phyloP scores from a whole-genome alignment of 2,329 filamentous ascomycete species.

The Elsinoe batatas region DNA sequence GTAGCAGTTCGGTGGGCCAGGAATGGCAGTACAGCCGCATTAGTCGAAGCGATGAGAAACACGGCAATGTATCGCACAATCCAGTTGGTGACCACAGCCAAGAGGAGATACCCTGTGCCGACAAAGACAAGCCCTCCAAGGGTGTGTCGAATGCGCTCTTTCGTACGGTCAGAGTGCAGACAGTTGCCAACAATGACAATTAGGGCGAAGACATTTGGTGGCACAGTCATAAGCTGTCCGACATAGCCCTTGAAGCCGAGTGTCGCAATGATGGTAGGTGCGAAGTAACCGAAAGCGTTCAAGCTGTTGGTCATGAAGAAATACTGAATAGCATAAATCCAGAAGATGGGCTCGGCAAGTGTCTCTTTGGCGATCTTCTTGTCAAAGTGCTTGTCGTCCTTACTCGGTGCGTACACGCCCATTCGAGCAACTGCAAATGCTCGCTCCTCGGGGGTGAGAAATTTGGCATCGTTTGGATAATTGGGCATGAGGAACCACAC shows the following conservation, averaged over 20 bases:
- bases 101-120: conserved; percentile 14
- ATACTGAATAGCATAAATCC: conserved; percentile 12
- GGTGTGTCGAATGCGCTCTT: conserved; percentile 14
- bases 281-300: conserved; percentile 12
- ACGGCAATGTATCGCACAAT: conserved; percentile 16
- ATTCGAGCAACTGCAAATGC: conserved; percentile 10
- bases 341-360: conserved; percentile 8
- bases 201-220: conserved; percentile 11
- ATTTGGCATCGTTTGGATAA: conserved; percentile 23
- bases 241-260: conserved; percentile 11
- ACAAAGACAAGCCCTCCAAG: conserved; percentile 13
- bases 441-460: conserved; percentile 33
- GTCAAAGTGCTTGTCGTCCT: conserved; percentile 16
- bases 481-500: conserved; percentile 23
- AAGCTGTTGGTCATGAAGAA: conserved; percentile 13
- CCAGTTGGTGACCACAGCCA: conserved; percentile 15
- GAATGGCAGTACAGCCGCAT: conserved; percentile 16
- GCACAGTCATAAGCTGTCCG: conserved; percentile 10
- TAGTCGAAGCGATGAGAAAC: conserved; percentile 16
- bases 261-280: conserved; percentile 12
- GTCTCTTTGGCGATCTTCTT: conserved; percentile 5
- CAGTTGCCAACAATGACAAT: conserved; percentile 13
- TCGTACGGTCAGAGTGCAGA: conserved; percentile 15
- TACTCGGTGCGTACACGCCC: conserved; percentile 13
- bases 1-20: conserved; percentile 16